A percentile compares a stretch with the other conserved stretches of the same genome.
Evolutionary conservation across 169 alveolate species (phyloP).

Genomic region (Miamiensis avidus): DNA sequence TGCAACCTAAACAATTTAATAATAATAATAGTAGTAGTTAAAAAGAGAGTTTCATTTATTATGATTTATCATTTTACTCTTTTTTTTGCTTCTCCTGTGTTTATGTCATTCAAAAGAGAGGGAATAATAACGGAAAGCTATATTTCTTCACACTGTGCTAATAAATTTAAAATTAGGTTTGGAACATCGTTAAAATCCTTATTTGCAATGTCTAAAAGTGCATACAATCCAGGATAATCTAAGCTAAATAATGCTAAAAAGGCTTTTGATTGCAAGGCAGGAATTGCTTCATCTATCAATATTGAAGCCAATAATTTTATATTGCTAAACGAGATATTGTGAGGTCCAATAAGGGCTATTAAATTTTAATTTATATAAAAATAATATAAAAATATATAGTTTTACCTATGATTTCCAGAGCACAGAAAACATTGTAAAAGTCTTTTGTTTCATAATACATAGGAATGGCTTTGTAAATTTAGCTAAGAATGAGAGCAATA

Average conservation of each 20-base stretch:
- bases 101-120: slow-evolving; percentile 18
- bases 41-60: not conserved
- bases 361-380: not conserved
- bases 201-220: slow-evolving; percentile 22
- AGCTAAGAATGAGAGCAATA: slow-evolving; percentile 7
- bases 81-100: slow-evolving; percentile 13
- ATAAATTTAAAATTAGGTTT: not conserved
- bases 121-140: slow-evolving; percentile 24
- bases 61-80: not conserved
- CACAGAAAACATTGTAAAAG: slow-evolving; percentile 21
- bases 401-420: slow-evolving; percentile 23
- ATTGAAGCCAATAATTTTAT: slow-evolving; percentile 22
- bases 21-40: not conserved
- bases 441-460: slow-evolving; percentile 24
- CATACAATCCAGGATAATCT: slow-evolving; percentile 25
- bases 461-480: slow-evolving; percentile 18
- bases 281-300: slow-evolving; percentile 29
- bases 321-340: slow-evolving; percentile 14
- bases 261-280: slow-evolving; percentile 14
- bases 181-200: slow-evolving; percentile 18
- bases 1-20: not conserved
- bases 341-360: slow-evolving; percentile 31
- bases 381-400: too few relatives aligned
- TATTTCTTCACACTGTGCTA: slow-evolving; percentile 25
- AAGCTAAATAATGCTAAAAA: slow-evolving; percentile 16